Conservation (phyloP, 2,329 filamentous ascomycete genomes). For the Venturia oleaginea region DNA sequence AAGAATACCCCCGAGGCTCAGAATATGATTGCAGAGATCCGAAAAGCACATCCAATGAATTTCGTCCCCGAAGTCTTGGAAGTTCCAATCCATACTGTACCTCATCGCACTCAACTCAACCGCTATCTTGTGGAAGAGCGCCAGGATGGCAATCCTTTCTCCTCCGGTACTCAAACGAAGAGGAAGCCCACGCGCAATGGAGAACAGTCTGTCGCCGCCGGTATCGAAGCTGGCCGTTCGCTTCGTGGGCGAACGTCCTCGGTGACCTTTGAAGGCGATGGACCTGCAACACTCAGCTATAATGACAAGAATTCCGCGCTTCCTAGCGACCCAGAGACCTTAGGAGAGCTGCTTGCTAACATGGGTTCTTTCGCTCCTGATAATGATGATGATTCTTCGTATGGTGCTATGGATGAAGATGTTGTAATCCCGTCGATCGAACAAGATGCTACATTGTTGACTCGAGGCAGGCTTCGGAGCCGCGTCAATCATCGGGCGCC, state of each 20-base stretch:
- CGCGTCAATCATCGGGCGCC: neutral
- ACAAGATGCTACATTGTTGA: neutral
- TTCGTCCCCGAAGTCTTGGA: constrained; percentile 2
- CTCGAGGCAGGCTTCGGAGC: neutral
- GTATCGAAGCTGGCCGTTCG: neutral
- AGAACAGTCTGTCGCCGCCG: neutral
- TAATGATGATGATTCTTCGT: neutral
- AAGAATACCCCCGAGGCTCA: constrained; percentile 35
- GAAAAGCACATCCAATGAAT: constrained; percentile 26
- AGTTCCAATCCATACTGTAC: neutral
- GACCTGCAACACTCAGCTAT: neutral
- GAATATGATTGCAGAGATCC: constrained; percentile 41
- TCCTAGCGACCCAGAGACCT: neutral
- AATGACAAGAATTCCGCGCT: neutral
- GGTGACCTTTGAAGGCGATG: neutral
- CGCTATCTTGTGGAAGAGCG: neutral
- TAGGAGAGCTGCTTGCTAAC: constrained; percentile 1
- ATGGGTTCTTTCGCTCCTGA: neutral
- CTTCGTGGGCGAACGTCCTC: neutral
- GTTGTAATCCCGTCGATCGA: neutral
- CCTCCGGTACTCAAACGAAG: neutral
- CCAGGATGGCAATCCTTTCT: neutral
- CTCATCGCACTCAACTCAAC: neutral
- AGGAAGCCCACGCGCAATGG: neutral
- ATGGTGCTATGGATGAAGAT: neutral